These are phyloP conservation scores for Daldinia eschscholtzii DNA, from an alignment of 2,329 filamentous ascomycete genomes.

Conservation along the genomic window DNA sequence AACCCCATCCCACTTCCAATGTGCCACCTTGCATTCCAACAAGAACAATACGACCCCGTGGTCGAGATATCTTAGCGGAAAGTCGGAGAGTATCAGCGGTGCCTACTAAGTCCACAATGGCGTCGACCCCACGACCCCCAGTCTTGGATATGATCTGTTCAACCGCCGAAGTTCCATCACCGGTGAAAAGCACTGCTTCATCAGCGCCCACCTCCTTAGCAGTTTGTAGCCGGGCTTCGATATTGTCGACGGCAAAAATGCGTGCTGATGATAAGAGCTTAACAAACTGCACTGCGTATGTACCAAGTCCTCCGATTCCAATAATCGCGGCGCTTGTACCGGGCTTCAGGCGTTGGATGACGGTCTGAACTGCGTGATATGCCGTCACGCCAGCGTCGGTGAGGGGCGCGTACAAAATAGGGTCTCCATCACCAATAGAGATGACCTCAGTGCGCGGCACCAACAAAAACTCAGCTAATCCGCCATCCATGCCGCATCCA, in stretches of 20 bases:
- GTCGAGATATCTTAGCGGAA: slow-evolving; percentile 37
- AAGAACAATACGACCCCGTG: slow-evolving; percentile 37
- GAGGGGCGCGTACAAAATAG: slow-evolving; percentile 37
- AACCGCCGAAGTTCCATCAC: not conserved
- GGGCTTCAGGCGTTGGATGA: slow-evolving; percentile 35
- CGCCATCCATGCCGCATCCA: slow-evolving; percentile 40
- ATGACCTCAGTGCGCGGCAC: slow-evolving; percentile 39
- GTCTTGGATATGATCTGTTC: not conserved
- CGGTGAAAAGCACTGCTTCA: slow-evolving; percentile 24
- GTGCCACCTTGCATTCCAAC: slow-evolving; percentile 41
- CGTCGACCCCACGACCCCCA: slow-evolving; percentile 26
- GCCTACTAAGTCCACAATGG: slow-evolving; percentile 50
- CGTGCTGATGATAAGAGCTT: slow-evolving; percentile 38
- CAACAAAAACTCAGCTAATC: slow-evolving; percentile 38
- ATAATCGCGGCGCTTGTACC: slow-evolving; percentile 39
- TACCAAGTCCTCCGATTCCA: slow-evolving; percentile 39
- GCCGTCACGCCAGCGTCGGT: slow-evolving; percentile 41
- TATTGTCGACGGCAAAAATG: slow-evolving; percentile 36
- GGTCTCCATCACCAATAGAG: slow-evolving; percentile 36
- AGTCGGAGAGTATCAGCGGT: slow-evolving; percentile 31
- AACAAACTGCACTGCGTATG: slow-evolving; percentile 41
- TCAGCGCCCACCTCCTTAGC: slow-evolving; percentile 38
- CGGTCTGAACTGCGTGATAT: slow-evolving; percentile 39
- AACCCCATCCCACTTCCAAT: slow-evolving; percentile 40
- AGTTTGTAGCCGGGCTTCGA: slow-evolving; percentile 19